Evolutionary conservation across 441 rosid genomes (phyloP).

Genomic region (Arabidopsis lyrata): DNA sequence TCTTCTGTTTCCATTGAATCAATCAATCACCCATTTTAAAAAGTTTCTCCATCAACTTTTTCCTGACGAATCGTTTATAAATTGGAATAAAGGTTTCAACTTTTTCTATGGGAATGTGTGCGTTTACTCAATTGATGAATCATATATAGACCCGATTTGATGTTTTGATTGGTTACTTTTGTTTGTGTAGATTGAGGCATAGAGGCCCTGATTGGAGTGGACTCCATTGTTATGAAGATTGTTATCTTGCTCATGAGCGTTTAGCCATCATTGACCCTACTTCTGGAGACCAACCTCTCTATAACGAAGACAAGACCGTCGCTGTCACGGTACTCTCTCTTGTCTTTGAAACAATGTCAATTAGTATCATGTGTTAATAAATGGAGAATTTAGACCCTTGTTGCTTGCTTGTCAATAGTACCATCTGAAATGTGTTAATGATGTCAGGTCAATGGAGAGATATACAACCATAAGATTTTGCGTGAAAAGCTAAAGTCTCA

Average conservation of each 20-base stretch:
- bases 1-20: not conserved
- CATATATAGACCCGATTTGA: not conserved
- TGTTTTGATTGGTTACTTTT: slow-evolving; percentile 11
- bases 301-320: slow-evolving; percentile 88
- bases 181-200: slow-evolving; percentile 67
- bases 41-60: not conserved
- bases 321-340: slow-evolving; percentile 78
- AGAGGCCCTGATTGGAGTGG: slow-evolving; percentile 99
- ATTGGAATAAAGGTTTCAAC: slow-evolving; percentile 9
- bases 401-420: not conserved
- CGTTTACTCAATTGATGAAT: not conserved
- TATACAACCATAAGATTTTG: slow-evolving; percentile 84
- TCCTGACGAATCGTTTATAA: not conserved
- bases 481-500: slow-evolving; percentile 74
- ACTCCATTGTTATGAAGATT: slow-evolving; percentile 70
- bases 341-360: slow-evolving; percentile 1
- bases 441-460: slow-evolving; percentile 92
- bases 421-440: not conserved
- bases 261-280: slow-evolving; percentile 94
- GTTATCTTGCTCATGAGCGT: slow-evolving; percentile 95
- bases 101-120: slow-evolving; percentile 7
- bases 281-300: slow-evolving; percentile 98
- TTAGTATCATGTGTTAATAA: not conserved
- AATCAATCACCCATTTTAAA: too few relatives aligned
- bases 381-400: not conserved